These are phyloP conservation scores for Penicillium sp. DNA, from an alignment of 2,329 filamentous ascomycete genomes.

Conservation along the genomic window DNA sequence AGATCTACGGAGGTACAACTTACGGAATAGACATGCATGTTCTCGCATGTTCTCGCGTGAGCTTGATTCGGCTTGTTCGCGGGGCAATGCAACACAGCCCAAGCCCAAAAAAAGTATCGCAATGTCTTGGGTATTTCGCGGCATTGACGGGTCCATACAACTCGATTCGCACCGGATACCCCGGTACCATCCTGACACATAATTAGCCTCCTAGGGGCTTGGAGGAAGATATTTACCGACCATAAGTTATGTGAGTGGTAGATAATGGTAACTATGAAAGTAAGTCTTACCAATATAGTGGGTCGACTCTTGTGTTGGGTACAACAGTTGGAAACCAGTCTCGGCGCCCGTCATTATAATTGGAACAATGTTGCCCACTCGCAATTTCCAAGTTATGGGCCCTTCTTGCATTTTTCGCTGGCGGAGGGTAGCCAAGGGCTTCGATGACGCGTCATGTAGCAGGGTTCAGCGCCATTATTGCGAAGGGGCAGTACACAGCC, in stretches of 20 bases:
- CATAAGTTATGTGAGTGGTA: neutral
- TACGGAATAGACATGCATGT: neutral
- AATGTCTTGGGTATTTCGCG: constrained; percentile 5
- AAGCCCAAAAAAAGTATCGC: neutral
- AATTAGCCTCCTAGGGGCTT: constrained; percentile 2
- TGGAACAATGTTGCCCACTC: neutral
- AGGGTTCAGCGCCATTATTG: neutral
- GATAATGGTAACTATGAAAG: neutral
- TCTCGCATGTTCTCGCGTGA: neutral
- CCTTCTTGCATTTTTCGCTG: neutral
- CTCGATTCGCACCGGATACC: constrained; percentile 1
- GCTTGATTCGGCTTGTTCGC: neutral
- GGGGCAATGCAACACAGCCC: constrained; percentile 5
- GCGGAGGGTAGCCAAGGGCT: neutral
- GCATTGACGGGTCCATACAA: constrained; percentile 6
- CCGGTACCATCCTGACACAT: constrained; percentile 3
- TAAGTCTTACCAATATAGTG: neutral
- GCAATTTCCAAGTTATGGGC: neutral
- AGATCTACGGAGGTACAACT: neutral
- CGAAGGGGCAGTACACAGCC: neutral
- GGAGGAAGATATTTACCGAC: constrained; percentile 8
- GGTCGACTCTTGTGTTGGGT: neutral
- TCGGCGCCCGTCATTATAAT: neutral
- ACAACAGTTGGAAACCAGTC: no score
- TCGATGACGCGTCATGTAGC: neutral